Percentiles rank a stretch among this genome's conserved stretches.
Evolutionary conservation across 331 rosid genomes (phyloP).

Genomic region (Arachis monticola): DNA sequence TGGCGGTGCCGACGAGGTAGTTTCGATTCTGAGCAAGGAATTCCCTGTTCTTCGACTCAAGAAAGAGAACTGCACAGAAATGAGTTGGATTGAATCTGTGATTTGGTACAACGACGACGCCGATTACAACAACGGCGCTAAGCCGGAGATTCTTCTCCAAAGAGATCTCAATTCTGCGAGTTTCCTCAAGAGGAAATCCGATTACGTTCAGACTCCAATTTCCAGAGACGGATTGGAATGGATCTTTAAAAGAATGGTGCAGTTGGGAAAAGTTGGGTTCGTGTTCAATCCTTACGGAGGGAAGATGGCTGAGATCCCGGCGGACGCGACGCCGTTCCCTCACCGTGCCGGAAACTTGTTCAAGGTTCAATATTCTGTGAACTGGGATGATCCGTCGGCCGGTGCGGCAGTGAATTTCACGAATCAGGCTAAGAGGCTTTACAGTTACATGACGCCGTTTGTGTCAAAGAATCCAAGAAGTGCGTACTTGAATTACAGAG

Average conservation of each 20-base stretch:
- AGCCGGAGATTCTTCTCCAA: slow-evolving; percentile 37
- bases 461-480: slow-evolving; percentile 54
- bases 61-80: slow-evolving; percentile 41
- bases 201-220: slow-evolving; percentile 46
- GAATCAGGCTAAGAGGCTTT: slow-evolving; percentile 36
- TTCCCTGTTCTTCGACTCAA: slow-evolving; percentile 44
- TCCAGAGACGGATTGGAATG: slow-evolving; percentile 36
- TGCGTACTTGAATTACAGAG: slow-evolving; percentile 51
- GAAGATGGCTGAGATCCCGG: slow-evolving; percentile 43
- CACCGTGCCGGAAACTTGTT: slow-evolving; percentile 49
- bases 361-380: slow-evolving; percentile 48
- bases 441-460: slow-evolving; percentile 49
- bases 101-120: slow-evolving; percentile 39
- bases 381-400: slow-evolving; percentile 38
- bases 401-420: slow-evolving; percentile 6
- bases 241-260: slow-evolving; percentile 46
- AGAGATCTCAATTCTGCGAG: slow-evolving; percentile 34
- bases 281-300: slow-evolving; percentile 63
- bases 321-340: slow-evolving; percentile 47
- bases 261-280: slow-evolving; percentile 43
- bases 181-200: slow-evolving; percentile 49
- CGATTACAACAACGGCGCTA: slow-evolving; percentile 7
- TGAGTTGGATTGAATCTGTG: slow-evolving; percentile 51
- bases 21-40: slow-evolving; percentile 39
- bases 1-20: slow-evolving; percentile 42